Base-by-base conservation (phyloP, 139 green algal genomes). In the Pseudopediastrum boryanum region DNA sequence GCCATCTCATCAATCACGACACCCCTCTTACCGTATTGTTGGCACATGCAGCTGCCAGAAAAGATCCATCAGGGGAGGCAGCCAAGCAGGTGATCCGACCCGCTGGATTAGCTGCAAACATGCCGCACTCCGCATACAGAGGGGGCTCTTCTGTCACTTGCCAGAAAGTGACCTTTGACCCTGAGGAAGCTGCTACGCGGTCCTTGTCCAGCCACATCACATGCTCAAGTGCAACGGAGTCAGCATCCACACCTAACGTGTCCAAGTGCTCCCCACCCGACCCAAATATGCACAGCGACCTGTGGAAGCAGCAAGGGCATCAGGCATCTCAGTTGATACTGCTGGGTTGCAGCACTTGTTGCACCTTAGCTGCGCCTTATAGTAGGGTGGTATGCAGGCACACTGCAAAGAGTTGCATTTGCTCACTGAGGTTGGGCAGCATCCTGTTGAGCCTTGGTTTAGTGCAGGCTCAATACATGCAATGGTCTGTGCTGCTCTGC, bases 91-190 rank as follows among this genome's bases (percentile, higher is more conserved):
- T 29, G 35, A 79, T 64, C 38, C 71, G 74, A 7, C 73, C 80
- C 35, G 48, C 65, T 0, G 74, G 70, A 23, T 87, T 87, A 6
- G 81, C 71, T 36, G 66, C 87, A 80, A 93, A 95, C 64, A 87
- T 61, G 38, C 72, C 71, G 2, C 46, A 33, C 25, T 61, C 42
- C 27, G 66, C 54, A 9, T 58, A 77, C 21, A 71, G 23, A n/a
- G n/a, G n/a, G n/a, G n/a, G n/a, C 39, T 84, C 59, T n/a, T 79
- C 35, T 39, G 42, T 58, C n/a, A 89, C 71, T n/a, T 62, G 52
- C 77, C 83, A 87, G 3, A 84, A 73, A n/a, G 65, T 65, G 2
- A 86, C 63, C n/a, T 84, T 70, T 1, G 52, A 48, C 19, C 83
- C 85, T 9, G 72, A 76, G 16, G 63, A 71, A 8, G 83, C 85